Evolutionary conservation across 805 yeast species (phyloP).

Genomic region (Blastobotrys mokoenaii): DNA sequence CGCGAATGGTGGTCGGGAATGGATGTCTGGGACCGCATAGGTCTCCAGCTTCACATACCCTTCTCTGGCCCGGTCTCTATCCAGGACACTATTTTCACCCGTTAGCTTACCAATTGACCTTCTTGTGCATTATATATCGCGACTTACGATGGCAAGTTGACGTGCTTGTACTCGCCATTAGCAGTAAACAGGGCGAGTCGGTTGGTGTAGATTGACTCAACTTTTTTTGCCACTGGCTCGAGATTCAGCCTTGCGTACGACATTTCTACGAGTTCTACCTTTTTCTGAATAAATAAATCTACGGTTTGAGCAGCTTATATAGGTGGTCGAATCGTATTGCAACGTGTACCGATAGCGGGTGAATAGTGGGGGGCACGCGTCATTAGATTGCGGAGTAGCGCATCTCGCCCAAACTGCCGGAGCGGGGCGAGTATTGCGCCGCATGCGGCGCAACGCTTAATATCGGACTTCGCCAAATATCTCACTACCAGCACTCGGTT

Average conservation of each 20-base stretch:
- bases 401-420: too few relatives aligned
- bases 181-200: slow-evolving; percentile 68
- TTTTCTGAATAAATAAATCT: not conserved
- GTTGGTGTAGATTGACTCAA: slow-evolving; percentile 63
- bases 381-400: too few relatives aligned
- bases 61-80: slow-evolving; percentile 8
- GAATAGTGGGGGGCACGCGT: too few relatives aligned
- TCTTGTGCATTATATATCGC: too few relatives aligned
- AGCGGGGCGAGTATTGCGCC: not conserved
- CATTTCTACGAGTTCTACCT: not conserved
- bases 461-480: too few relatives aligned
- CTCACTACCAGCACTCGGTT: too few relatives aligned
- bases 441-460: too few relatives aligned
- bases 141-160: slow-evolving; percentile 63
- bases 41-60: slow-evolving; percentile 44
- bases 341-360: too few relatives aligned
- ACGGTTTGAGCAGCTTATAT: slow-evolving; percentile 1
- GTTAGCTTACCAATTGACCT: too few relatives aligned
- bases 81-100: not conserved
- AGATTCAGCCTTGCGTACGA: slow-evolving; percentile 34
- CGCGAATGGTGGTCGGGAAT: slow-evolving; percentile 51
- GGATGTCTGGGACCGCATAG: slow-evolving; percentile 62
- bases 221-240: slow-evolving; percentile 65
- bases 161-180: slow-evolving; percentile 62
- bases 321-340: too few relatives aligned